Evolutionary conservation across 352 stramenopile species (phyloP).

Genomic region (Pythium apleroticum): DNA sequence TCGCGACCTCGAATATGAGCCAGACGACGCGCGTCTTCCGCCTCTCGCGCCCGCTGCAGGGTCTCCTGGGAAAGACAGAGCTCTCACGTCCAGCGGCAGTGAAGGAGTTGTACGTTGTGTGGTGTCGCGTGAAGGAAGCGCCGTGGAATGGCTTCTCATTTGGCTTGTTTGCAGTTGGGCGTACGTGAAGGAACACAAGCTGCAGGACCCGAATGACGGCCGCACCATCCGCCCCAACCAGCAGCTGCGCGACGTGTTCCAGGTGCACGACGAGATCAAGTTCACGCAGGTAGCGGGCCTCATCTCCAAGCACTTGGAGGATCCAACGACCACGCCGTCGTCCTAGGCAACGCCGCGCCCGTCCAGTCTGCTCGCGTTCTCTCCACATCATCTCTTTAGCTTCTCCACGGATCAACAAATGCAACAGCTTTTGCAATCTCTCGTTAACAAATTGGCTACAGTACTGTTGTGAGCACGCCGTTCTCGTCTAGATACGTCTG

Average conservation of each 20-base stretch:
- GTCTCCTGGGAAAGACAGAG: constrained; percentile 64
- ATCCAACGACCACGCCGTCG: constrained; percentile 5
- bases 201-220: constrained; percentile 69
- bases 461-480: constrained; percentile 58
- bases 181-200: constrained; percentile 76
- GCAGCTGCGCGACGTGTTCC: constrained; percentile 66
- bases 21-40: constrained; percentile 49
- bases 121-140: constrained; percentile 1
- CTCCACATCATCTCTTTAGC: background rate
- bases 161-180: constrained; percentile 41
- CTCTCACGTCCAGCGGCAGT: constrained; percentile 64
- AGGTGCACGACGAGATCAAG: constrained; percentile 58
- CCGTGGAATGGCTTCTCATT: constrained; percentile 2
- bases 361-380: background rate
- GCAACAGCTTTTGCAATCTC: background rate
- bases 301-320: constrained; percentile 66
- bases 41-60: constrained; percentile 56
- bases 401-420: background rate
- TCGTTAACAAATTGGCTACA: constrained; percentile 3
- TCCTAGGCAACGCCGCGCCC: background rate
- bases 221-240: constrained; percentile 70
- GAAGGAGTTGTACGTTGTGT: constrained; percentile 72
- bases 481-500: constrained; percentile 74
- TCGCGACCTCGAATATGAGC: constrained; percentile 11
- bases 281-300: constrained; percentile 76